phyloP scores from a whole-genome alignment of 345 rosid genomes.

The Eucalyptus victrix region DNA sequence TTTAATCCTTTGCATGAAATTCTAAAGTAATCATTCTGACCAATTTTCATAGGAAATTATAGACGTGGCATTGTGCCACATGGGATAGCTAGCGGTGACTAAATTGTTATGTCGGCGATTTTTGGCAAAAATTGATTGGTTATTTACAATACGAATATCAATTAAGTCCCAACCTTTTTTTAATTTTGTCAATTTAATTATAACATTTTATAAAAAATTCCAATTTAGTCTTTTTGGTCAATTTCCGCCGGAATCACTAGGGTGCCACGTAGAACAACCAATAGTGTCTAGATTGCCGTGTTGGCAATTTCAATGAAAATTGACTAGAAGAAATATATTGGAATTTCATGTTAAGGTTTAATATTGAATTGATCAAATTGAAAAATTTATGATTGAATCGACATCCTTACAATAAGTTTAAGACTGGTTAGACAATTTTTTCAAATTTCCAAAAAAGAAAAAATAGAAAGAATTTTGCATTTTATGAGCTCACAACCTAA shows the following conservation, averaged over 20 bases:
- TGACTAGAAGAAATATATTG: neutral
- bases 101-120: accelerated
- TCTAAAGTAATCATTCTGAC: accelerated
- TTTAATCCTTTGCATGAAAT: neutral
- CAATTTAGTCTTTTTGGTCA: neutral
- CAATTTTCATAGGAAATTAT: neutral
- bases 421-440: accelerated
- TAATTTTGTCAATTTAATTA: neutral
- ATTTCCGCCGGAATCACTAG: accelerated
- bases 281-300: accelerated
- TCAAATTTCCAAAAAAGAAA: neutral
- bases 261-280: accelerated
- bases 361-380: neutral
- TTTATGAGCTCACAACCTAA: neutral
- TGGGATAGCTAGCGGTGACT: accelerated
- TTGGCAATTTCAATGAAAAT: neutral
- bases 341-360: neutral
- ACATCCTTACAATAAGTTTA: neutral
- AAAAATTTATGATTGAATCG: neutral
- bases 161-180: neutral
- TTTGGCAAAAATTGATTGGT: accelerated
- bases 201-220: neutral
- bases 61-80: accelerated
- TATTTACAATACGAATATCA: accelerated
- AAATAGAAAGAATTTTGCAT: neutral